Percentiles rank a stretch among this genome's conserved stretches.
Conservation (phyloP, 768 basidiomycete genomes). For the Xerocomellus dryophilus region DNA sequence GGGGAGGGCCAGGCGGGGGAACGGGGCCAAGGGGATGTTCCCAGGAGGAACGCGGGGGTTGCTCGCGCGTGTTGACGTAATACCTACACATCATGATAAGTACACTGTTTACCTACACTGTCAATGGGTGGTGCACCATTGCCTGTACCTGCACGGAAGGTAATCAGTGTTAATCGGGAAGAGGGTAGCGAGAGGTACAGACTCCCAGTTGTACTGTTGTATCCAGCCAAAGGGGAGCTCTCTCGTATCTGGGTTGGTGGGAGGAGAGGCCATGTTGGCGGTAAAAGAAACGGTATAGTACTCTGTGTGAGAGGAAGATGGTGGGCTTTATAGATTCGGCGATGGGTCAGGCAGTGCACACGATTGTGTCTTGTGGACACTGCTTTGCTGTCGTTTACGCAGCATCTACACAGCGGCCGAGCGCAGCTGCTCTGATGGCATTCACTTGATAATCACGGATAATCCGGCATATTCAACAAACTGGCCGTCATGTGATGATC, state of each 20-base stretch:
- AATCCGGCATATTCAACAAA: neutral
- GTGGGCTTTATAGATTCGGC: constrained; percentile 24
- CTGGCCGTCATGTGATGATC: neutral
- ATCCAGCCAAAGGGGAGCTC: constrained; percentile 67
- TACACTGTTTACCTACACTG: neutral
- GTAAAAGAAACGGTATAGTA: neutral
- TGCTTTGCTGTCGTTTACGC: constrained; percentile 33
- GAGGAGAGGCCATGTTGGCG: constrained; percentile 43
- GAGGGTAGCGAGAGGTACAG: constrained; percentile 28
- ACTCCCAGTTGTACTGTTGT: constrained; percentile 66
- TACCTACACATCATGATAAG: constrained; percentile 47
- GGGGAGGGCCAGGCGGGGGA: constrained; percentile 40
- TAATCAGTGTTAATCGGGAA: constrained; percentile 25
- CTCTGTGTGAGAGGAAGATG: constrained; percentile 24
- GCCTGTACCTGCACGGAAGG: constrained; percentile 48
- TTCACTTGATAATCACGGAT: constrained; percentile 4
- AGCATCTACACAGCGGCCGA: constrained; percentile 17
- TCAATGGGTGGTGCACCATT: constrained; percentile 48
- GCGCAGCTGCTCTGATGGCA: neutral
- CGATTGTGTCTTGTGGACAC: constrained; percentile 27
- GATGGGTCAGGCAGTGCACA: constrained; percentile 14
- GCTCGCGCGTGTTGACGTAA: constrained; percentile 66
- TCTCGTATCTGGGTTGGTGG: constrained; percentile 54
- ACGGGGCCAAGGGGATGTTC: constrained; percentile 60
- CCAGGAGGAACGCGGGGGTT: constrained; percentile 68